Percentiles rank a stretch among this genome's conserved stretches.
Evolutionary conservation across 768 basidiomycete species (phyloP).

Genomic region (Russula ochroleuca): DNA sequence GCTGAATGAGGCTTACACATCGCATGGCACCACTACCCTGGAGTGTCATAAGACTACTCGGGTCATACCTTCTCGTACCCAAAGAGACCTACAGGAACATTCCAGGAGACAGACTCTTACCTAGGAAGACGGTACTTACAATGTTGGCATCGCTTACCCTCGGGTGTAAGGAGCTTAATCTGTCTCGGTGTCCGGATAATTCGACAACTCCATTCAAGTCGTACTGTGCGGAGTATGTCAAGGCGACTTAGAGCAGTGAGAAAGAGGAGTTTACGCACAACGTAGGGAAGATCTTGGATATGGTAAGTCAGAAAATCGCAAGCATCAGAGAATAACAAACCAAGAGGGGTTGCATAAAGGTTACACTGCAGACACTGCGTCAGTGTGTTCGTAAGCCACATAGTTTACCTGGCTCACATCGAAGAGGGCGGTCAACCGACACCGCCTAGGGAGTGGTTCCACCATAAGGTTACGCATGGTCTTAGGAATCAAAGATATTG

Average conservation of each 20-base stretch:
- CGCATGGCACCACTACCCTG: neutral
- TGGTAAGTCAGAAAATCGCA: too few relatives aligned
- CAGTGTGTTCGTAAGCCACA: neutral
- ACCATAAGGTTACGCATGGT: neutral
- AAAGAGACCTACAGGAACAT: neutral
- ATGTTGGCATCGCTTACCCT: neutral
- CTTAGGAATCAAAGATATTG: neutral
- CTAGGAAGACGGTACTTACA: neutral
- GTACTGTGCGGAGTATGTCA: neutral
- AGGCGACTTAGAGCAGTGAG: neutral
- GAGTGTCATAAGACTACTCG: neutral
- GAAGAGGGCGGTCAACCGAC: neutral
- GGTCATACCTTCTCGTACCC: neutral
- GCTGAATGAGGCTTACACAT: neutral
- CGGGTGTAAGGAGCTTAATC: neutral
- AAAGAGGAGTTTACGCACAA: too few relatives aligned
- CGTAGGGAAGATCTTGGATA: too few relatives aligned
- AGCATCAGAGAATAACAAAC: neutral
- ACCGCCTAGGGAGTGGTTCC: neutral
- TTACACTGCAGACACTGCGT: neutral
- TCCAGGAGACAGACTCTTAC: neutral
- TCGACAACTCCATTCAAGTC: neutral
- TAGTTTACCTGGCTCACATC: neutral
- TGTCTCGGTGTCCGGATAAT: neutral
- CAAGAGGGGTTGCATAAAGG: neutral